Evolutionary conservation across 2,329 filamentous ascomycete species (phyloP).

Genomic region (Xylaria sp.): DNA sequence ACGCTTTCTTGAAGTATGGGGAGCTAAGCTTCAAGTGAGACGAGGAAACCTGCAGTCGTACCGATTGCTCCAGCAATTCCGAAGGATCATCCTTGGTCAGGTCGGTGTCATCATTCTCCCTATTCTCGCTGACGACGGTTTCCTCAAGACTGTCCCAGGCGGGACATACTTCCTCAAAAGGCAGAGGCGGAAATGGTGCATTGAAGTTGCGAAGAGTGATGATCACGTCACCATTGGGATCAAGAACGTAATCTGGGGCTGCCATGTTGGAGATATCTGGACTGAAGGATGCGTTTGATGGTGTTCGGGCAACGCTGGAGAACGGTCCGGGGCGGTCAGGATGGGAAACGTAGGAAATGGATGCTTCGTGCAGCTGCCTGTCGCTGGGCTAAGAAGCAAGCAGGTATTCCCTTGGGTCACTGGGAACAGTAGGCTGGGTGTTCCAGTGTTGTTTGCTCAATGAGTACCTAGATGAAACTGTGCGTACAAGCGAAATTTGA

Average conservation of each 20-base stretch:
- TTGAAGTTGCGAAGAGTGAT: slow-evolving; percentile 17
- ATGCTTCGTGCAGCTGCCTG: not conserved
- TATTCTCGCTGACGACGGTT: not conserved
- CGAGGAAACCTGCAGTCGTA: slow-evolving; percentile 13
- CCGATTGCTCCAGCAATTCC: not conserved
- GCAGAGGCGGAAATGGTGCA: not conserved
- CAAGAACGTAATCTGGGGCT: slow-evolving; percentile 1
- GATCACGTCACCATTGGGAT: slow-evolving; percentile 18
- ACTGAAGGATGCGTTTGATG: too few relatives aligned
- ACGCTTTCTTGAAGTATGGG: slow-evolving; percentile 20
- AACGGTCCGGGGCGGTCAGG: not conserved
- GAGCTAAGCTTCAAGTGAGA: slow-evolving; percentile 25
- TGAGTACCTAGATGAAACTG: too few relatives aligned
- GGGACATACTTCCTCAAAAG: too few relatives aligned
- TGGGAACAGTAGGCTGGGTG: not conserved
- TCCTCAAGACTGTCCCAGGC: not conserved
- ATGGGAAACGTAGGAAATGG: not conserved
- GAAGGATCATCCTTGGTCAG: not conserved
- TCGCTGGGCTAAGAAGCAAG: not conserved
- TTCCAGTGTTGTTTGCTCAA: too few relatives aligned
- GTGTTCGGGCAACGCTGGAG: not conserved
- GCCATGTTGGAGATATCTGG: not conserved
- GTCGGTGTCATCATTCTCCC: not conserved
- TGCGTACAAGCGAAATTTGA: too few relatives aligned
- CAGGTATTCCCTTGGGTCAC: not conserved